Evolutionary conservation across 768 basidiomycete genomes (phyloP), one percentile per base, ranked within the genome.

Genomic region (Tricholoma sp.): DNA sequence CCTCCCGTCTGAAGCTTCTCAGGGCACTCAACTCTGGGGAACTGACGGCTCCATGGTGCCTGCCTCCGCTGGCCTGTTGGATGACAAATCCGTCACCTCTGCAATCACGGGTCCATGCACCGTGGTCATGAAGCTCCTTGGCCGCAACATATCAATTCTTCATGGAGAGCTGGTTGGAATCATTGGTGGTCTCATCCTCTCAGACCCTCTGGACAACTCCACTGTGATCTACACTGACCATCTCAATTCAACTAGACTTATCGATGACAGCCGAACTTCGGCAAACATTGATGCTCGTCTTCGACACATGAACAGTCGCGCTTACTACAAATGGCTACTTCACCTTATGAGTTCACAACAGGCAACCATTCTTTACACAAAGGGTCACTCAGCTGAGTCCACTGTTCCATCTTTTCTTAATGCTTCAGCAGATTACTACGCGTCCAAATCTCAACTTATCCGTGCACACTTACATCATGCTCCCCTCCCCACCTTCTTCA

Each of bases 31-130:
- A 22, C 11, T 31, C 0, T 70, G 66, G 66, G 66, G 59, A 5
- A 57, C 66, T 0, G 68, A 71, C 46, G 67, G 68, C 1, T 71
- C 69, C 0, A 67, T 69, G 67, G 8, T 53, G 35, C 68, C 57
- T 5, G 57, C 68, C 0, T 19, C 60, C 4, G 67, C 65, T 3
- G 50, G 63, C 3, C 34, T 60, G 1, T 11, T 64, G 3, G 63
- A 67, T 16, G 10, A 37, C 18, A 69, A 69, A 43, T 59, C 59
- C 0, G 59, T 69, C 14, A 66, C 61, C 0, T 45, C 21, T 21
- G 43, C 43, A 7, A 21, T 52, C 1, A 67, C 63, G 0, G 64
- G 67, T n/a, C n/a, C 57, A 0, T 0, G 3, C 3, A 62, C 69
- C 4, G 10, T 67, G 0, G 59, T 58, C 0, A 39, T 67, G 54